Evolutionary conservation across 257 asterid genomes (phyloP), one percentile per base, ranked within the genome.

Genomic region (Gentiana dahurica): DNA sequence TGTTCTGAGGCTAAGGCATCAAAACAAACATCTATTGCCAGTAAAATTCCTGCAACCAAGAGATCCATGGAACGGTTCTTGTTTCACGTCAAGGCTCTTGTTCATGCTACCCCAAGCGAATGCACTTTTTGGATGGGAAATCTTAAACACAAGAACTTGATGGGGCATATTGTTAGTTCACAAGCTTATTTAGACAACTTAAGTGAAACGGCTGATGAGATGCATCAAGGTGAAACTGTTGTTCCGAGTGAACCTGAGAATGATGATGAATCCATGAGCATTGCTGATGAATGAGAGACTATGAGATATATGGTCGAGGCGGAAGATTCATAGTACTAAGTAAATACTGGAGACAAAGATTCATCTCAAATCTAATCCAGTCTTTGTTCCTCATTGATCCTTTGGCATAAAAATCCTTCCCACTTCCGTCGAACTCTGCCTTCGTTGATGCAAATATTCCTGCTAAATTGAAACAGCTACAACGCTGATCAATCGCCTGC

Each of bases 91-190:
- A 87, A 87, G 78, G 93, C 86, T 56, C 96, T 87, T 67, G 93
- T 87, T 76, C 80, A 79, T 75, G 59, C 81, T 39, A 73, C 82
- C 33, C 73, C 90, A 62, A 81, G 79, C 62, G 95, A 90, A 73
- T 80, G 82, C 75, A 78, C 89, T 4, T 87, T 87, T 75, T 87
- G 96, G 96, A 80, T 87, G 79, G 96, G 96, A 67, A 87, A 87
- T 67, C 84, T 87, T 52, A 87, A 82, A 80, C 96, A 87, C 55
- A 87, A 87, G 70, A 82, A 87, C 68, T 77, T 87, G 79, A 80
- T 55, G 83, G 95, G 96, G 57, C 87, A 80, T 51, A 65, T 82
- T 59, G 89, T 87, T 36, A 82, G 96, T 82, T 87, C 96, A 55
- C 96, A 87, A 72, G 96, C 87, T 54, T 87, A 87, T 68, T 12